Base-by-base conservation (phyloP, 2,329 filamentous ascomycete genomes). In the Xylariaceae sp. region DNA sequence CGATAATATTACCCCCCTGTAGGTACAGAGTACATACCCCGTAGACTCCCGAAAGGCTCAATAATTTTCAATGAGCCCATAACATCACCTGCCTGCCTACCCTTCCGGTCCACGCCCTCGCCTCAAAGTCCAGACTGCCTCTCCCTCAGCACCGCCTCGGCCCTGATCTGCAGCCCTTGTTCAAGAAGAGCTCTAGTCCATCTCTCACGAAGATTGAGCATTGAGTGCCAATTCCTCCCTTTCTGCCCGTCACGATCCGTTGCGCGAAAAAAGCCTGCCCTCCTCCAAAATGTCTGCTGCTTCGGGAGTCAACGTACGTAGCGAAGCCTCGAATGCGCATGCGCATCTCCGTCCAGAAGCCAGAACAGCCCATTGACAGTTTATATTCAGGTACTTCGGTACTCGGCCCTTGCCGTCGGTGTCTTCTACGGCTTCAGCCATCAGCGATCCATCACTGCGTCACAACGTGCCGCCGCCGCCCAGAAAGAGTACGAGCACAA, bases 371-470 rank as follows among this genome's bases (percentile, higher is more conserved):
- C 50, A 50, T 57, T 62, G 48, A 64, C 55, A 10, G 13, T 42
- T 35, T 15, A 18, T 45, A 2, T n/a, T 35, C 77, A 99, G 94
- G 93, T 99, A 77, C 85, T 97, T 77, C 92, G 94, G 79, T 99
- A 93, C 84, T 93, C 92, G 73, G 92, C 92, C 74, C 89, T 99
- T 68, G 89, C 87, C 73, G 82, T 91, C 72, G 94, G 94, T 75
- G 80, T 97, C 74, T 88, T 96, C 80, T 99, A 99, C 82, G 94
- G 94, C 76, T 86, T 96, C 81, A 90, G 88, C 78, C 93, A 96
- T 82, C 94, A 99, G 81, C 82, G 88, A 73, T 84, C 85, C 64
- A 88, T 99, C 76, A 87, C 80, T 68, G 77, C 89, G 59, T 77
- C 83, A 71, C 86, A 92, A 73, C 89, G 87, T 78, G 78, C 83